These are phyloP conservation scores for Penicillium sp. DNA, from an alignment of 2,329 filamentous ascomycete genomes.

Conservation along the genomic window DNA sequence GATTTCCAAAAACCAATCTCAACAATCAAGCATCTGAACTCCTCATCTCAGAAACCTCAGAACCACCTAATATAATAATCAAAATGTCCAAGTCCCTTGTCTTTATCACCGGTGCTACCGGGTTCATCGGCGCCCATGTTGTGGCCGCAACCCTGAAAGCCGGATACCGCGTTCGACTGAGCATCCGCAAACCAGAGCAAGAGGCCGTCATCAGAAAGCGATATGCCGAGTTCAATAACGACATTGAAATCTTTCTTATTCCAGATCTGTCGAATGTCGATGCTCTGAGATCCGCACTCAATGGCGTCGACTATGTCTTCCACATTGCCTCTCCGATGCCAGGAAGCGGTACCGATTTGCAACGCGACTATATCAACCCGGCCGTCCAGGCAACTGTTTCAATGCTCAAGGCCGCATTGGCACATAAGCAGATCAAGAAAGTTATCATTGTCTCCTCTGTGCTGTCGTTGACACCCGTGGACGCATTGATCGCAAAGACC, in stretches of 20 bases:
- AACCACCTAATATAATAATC: not conserved
- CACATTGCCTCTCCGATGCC: conserved; percentile 23
- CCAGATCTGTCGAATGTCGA: conserved; percentile 15
- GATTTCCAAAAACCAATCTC: not conserved
- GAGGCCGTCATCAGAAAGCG: conserved; percentile 7
- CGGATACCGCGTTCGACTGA: conserved; percentile 18
- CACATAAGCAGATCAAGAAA: not conserved
- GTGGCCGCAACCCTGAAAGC: conserved; percentile 13
- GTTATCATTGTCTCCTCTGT: conserved; percentile 5
- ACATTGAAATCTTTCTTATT: conserved; percentile 15
- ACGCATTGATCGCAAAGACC: not conserved
- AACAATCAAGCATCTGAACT: not conserved
- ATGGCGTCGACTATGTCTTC: conserved; percentile 18
- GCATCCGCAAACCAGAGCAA: conserved; percentile 16
- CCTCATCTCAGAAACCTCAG: not conserved
- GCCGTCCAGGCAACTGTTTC: conserved; percentile 7
- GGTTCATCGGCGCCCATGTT: conserved; percentile 23
- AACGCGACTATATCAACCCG: conserved; percentile 10
- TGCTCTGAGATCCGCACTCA: conserved; percentile 9
- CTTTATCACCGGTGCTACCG: conserved; percentile 26
- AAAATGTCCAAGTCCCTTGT: conserved; percentile 5
- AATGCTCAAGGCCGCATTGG: conserved; percentile 2
- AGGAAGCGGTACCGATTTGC: not conserved
- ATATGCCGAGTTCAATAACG: conserved; percentile 4
- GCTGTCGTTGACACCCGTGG: not conserved